Conservation (phyloP, 805 yeast genomes). For the Starmerella ratchasimensis region DNA sequence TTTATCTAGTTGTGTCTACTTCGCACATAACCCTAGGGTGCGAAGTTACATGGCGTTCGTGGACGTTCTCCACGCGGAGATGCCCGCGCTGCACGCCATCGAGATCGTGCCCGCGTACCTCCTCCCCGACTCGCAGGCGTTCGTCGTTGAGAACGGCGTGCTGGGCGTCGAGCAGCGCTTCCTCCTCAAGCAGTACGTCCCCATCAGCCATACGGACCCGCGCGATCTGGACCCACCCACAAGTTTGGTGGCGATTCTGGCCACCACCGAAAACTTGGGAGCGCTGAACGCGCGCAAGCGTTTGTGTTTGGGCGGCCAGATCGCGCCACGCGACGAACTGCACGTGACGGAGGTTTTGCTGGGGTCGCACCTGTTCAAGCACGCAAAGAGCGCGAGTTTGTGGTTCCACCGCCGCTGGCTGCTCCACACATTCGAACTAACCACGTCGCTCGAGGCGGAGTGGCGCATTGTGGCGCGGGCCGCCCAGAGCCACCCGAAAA, state of each 20-base stretch:
- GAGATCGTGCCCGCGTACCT: conserved; percentile 14
- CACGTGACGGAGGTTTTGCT: conserved; percentile 21
- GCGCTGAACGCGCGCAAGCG: conserved; percentile 23
- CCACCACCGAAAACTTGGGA: conserved; percentile 23
- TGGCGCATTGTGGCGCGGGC: conserved; percentile 26
- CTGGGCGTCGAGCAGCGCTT: conserved; percentile 19
- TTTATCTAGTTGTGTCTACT: too few relatives aligned
- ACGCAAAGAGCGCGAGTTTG: conserved; percentile 29
- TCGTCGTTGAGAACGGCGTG: conserved; percentile 16
- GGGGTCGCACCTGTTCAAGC: conserved; percentile 26
- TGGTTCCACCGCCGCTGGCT: conserved; percentile 30
- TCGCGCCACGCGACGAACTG: conserved; percentile 18
- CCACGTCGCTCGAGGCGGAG: conserved; percentile 18
- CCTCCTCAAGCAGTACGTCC: conserved; percentile 14
- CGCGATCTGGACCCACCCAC: conserved; percentile 4
- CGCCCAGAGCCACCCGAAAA: conserved; percentile 31
- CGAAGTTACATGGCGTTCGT: conserved; percentile 16
- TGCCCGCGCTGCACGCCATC: conserved; percentile 2
- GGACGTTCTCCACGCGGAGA: neutral
- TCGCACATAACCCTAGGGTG: too few relatives aligned
- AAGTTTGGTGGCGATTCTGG: conserved; percentile 21
- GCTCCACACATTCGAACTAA: conserved; percentile 1
- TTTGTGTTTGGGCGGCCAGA: conserved; percentile 9
- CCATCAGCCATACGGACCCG: conserved; percentile 3
- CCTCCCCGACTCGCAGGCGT: conserved; percentile 7